phyloP scores from a whole-genome alignment of 768 basidiomycete genomes.

The Naganishia vishniacii region DNA sequence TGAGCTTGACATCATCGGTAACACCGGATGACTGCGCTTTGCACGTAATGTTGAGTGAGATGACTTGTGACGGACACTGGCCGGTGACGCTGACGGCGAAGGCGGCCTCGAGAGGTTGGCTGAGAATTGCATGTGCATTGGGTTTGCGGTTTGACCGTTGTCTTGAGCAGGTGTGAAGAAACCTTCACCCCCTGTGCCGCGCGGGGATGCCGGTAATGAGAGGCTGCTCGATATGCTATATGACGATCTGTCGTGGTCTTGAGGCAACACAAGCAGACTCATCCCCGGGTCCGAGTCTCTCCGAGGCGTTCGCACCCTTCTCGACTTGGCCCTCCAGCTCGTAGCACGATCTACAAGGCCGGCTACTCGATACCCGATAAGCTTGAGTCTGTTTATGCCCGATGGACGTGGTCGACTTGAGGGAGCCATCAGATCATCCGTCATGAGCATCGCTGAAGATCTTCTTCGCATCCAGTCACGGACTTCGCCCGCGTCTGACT shows the following conservation, averaged over 20 bases:
- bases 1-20: conserved; percentile 9
- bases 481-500: conserved; percentile 29
- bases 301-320: not conserved
- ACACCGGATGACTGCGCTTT: conserved; percentile 12
- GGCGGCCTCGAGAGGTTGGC: conserved; percentile 2
- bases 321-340: not conserved
- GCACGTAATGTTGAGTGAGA: conserved; percentile 14
- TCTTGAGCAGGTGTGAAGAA: conserved; percentile 30
- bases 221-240: conserved; percentile 18
- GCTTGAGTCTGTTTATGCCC: conserved; percentile 14
- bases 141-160: not conserved
- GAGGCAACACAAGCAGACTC: conserved; percentile 12
- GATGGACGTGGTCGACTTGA: conserved; percentile 12
- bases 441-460: conserved; percentile 7
- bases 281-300: conserved; percentile 6
- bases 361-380: not conserved
- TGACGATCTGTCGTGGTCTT: conserved; percentile 4
- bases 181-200: conserved; percentile 2
- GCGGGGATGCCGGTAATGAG: conserved; percentile 28
- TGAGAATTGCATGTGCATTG: not conserved
- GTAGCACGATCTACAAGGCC: not conserved
- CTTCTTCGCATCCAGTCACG: conserved; percentile 17
- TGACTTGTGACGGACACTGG: conserved; percentile 26
- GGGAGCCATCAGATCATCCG: conserved; percentile 20
- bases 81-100: conserved; percentile 22